Percentiles rank a stretch among this genome's conserved stretches.
Evolutionary conservation across 2,329 filamentous ascomycete species (phyloP).

Genomic region (Alternaria longipes): DNA sequence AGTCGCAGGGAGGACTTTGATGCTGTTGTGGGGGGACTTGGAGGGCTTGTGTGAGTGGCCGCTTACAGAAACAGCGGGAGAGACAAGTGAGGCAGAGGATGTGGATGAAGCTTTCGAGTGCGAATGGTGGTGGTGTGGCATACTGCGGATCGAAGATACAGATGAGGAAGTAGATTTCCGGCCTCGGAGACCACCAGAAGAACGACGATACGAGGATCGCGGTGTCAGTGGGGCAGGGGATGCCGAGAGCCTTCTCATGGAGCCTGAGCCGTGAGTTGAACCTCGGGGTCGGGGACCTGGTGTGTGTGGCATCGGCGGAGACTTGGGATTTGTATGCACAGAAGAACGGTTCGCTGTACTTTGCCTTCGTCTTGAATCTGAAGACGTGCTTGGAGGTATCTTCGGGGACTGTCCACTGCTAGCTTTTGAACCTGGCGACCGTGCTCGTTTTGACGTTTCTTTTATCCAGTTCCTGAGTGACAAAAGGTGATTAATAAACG

Average conservation of each 20-base stretch:
- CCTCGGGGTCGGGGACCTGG: slow-evolving; percentile 51
- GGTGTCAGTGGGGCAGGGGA: slow-evolving; percentile 90
- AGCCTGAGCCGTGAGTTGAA: slow-evolving; percentile 53
- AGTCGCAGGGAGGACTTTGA: slow-evolving; percentile 94
- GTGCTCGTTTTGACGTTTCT: slow-evolving; percentile 60
- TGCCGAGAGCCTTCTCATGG: slow-evolving; percentile 71
- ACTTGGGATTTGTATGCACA: slow-evolving; percentile 50
- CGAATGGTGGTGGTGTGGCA: slow-evolving; percentile 76
- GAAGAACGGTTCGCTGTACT: slow-evolving; percentile 49
- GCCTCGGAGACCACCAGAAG: slow-evolving; percentile 83
- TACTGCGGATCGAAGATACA: slow-evolving; percentile 89
- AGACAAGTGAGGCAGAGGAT: slow-evolving; percentile 74
- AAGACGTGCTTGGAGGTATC: slow-evolving; percentile 35
- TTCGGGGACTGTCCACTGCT: slow-evolving; percentile 48
- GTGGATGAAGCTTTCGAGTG: slow-evolving; percentile 96
- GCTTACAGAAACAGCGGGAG: slow-evolving; percentile 57
- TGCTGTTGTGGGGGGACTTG: slow-evolving; percentile 82
- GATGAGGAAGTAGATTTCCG: slow-evolving; percentile 97
- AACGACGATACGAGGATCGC: slow-evolving; percentile 82
- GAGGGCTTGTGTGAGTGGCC: slow-evolving; percentile 70
- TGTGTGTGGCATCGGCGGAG: slow-evolving; percentile 50
- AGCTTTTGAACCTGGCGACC: slow-evolving; percentile 48
- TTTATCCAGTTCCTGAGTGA: slow-evolving; percentile 78
- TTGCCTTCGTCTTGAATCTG: slow-evolving; percentile 45
- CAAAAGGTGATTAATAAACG: slow-evolving; percentile 72